Conservation (phyloP, 306 rosid species). For the Corylus avellana region DNA sequence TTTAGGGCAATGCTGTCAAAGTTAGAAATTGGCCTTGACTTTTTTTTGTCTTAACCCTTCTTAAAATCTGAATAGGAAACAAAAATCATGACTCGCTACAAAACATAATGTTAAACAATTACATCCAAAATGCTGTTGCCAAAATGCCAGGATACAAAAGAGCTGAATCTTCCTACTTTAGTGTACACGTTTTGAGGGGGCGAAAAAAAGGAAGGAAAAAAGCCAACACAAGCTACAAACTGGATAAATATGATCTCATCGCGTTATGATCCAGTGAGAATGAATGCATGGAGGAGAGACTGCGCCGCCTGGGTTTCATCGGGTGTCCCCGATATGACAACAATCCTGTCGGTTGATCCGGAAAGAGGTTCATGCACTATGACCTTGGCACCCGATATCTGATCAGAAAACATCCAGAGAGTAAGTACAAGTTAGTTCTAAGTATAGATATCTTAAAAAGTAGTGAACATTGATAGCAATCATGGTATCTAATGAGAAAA, state of each 20-base stretch:
- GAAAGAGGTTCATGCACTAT: conserved; percentile 74
- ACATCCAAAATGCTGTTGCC: conserved; percentile 12
- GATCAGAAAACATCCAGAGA: conserved; percentile 10
- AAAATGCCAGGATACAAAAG: conserved; percentile 25
- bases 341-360: conserved; percentile 64
- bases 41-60: background rate
- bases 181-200: conserved; percentile 34
- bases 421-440: background rate
- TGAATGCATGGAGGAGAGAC: conserved; percentile 92
- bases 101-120: conserved; percentile 16
- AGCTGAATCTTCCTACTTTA: conserved; percentile 25
- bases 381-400: conserved; percentile 96
- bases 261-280: conserved; percentile 78
- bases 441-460: background rate
- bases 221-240: conserved; percentile 12
- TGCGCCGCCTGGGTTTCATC: conserved; percentile 98
- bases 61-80: conserved; percentile 1
- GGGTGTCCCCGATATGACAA: conserved; percentile 90
- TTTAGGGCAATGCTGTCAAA: background rate
- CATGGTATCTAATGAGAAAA: background rate
- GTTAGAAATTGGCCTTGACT: background rate
- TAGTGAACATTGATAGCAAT: background rate
- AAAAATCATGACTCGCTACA: background rate
- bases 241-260: conserved; percentile 18
- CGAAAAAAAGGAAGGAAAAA: background rate